Percentiles rank a stretch among this genome's conserved stretches.
phyloP scores from a whole-genome alignment of 2,329 filamentous ascomycete genomes.

The Colletotrichum graminicola region DNA sequence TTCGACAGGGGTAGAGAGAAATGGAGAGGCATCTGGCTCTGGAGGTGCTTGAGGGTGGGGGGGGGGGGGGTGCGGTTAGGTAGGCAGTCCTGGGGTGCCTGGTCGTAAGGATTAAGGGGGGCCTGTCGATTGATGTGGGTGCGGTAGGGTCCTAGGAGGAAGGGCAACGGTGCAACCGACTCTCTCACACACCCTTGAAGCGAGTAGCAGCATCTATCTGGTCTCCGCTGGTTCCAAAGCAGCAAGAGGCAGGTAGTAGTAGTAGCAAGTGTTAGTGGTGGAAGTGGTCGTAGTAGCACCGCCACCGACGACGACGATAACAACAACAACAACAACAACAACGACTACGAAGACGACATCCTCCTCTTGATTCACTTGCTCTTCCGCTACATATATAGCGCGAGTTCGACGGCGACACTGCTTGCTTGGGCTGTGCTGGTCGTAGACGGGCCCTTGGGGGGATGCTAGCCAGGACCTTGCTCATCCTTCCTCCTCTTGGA shows the following conservation, averaged over 20 bases:
- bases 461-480: slow-evolving; percentile 12
- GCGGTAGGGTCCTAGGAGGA: slow-evolving; percentile 18
- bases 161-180: slow-evolving; percentile 3
- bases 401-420: neutral
- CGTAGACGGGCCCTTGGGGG: slow-evolving; percentile 9
- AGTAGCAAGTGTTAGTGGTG: neutral
- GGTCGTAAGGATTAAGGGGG: slow-evolving; percentile 31
- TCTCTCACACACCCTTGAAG: slow-evolving; percentile 28
- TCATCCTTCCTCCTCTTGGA: slow-evolving; percentile 27
- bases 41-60: slow-evolving; percentile 24
- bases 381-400: neutral
- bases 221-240: neutral
- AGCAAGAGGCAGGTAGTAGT: slow-evolving; percentile 19
- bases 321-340: too few relatives aligned
- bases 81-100: slow-evolving; percentile 26
- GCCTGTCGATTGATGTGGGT: slow-evolving; percentile 29
- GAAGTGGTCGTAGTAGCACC: neutral
- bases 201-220: slow-evolving; percentile 3
- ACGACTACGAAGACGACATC: neutral
- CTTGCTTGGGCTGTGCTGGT: neutral
- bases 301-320: neutral
- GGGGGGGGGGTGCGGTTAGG: neutral
- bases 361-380: neutral
- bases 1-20: slow-evolving; percentile 21
- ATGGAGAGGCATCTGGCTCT: slow-evolving; percentile 39